Percentiles rank a stretch among this genome's conserved stretches.
Conservation (phyloP, 257 asterid genomes). For the Leonotis leonurus region DNA sequence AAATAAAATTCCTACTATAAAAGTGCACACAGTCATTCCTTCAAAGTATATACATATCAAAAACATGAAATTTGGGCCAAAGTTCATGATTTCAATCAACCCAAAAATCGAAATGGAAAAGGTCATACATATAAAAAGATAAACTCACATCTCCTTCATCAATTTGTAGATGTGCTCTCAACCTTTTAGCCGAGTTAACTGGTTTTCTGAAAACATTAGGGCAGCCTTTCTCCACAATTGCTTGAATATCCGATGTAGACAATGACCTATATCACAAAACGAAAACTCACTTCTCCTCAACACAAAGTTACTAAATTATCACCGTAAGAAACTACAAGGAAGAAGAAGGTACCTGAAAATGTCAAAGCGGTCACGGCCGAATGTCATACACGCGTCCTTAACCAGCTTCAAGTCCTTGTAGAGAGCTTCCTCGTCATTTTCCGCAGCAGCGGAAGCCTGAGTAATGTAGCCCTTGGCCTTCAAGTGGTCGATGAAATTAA, state of each 20-base stretch:
- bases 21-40: not conserved
- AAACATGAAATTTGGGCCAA: no score
- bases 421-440: slow-evolving; percentile 13
- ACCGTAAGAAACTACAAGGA: not conserved
- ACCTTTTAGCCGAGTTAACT: slow-evolving; percentile 81
- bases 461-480: slow-evolving; percentile 61
- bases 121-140: not conserved
- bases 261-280: slow-evolving; percentile 47
- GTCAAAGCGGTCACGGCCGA: slow-evolving; percentile 81
- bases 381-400: slow-evolving; percentile 67
- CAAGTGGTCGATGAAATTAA: slow-evolving; percentile 57
- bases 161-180: slow-evolving; percentile 66
- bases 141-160: slow-evolving; percentile 76
- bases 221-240: slow-evolving; percentile 71
- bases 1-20: not conserved
- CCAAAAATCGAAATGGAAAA: no score
- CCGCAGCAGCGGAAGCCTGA: slow-evolving; percentile 6
- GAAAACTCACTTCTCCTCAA: not conserved
- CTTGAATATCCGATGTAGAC: slow-evolving; percentile 55
- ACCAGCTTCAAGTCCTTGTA: slow-evolving; percentile 49
- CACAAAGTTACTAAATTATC: not conserved
- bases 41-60: not conserved
- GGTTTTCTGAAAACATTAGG: slow-evolving; percentile 70
- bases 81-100: no score
- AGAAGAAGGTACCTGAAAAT: slow-evolving; percentile 50